Evolutionary conservation across 495 filamentous ascomycete species (phyloP).

Genomic region (Xylaria palmicola): DNA sequence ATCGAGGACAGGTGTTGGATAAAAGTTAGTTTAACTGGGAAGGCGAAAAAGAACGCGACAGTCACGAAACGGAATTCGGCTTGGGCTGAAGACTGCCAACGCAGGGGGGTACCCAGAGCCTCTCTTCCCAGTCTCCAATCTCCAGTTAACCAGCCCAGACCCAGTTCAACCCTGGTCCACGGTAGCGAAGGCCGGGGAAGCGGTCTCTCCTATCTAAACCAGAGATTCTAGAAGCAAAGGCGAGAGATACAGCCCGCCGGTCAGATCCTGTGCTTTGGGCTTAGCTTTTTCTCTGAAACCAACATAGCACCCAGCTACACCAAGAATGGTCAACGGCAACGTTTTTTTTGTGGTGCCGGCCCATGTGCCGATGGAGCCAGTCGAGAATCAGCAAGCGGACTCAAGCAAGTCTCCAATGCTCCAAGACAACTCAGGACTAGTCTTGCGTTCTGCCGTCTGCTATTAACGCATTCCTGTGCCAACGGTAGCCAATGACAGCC

Average conservation of each 20-base stretch:
- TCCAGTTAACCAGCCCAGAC: conserved; percentile 1
- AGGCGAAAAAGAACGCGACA: conserved; percentile 6
- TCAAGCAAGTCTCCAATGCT: conserved; percentile 6
- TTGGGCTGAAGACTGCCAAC: conserved; percentile 5
- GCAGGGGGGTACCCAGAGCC: conserved; percentile 11
- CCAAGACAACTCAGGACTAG: conserved; percentile 12
- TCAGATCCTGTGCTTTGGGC: not conserved
- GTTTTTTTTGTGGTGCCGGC: conserved; percentile 18
- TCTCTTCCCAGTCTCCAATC: conserved; percentile 14
- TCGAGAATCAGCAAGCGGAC: conserved; percentile 4
- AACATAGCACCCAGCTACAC: not conserved
- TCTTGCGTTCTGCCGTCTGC: conserved; percentile 10
- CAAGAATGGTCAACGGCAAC: conserved; percentile 13
- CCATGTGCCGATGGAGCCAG: conserved; percentile 14
- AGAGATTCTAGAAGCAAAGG: not conserved
- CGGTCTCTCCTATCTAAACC: not conserved
- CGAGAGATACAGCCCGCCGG: not conserved
- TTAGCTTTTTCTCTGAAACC: conserved; percentile 6
- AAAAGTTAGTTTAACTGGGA: not conserved
- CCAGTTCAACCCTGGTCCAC: conserved; percentile 7
- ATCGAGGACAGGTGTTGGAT: not conserved
- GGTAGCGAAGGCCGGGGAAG: conserved; percentile 4
- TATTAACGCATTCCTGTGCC: not conserved
- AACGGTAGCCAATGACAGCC: conserved; percentile 13
- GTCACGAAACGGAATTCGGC: conserved; percentile 3